Base-by-base conservation (phyloP, 1,139 yeast species). In the Yamadazyma blattariae region DNA sequence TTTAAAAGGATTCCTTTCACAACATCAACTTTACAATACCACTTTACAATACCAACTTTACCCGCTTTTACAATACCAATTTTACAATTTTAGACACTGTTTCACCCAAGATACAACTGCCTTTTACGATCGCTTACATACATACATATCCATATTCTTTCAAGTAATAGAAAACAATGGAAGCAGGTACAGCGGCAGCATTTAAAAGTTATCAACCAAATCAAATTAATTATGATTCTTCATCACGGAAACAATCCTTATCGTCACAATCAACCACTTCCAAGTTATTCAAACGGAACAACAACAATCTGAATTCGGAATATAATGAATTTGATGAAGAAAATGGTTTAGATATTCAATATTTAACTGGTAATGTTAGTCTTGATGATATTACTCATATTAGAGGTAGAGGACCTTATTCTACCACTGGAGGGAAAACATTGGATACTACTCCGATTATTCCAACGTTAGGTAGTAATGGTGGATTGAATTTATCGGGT, bases 381-480 rank as follows among this genome's bases (percentile, higher is more conserved):
- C 78, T 81, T 45, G 77, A 77, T 43, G 90, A 83, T 48, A 64
- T 84, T 10, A 61, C 77, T 22, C 82, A 79, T 39, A 60, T 80
- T 2, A 65, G 83, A 36, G 85, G 80, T 45, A 67, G 79, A 29
- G 88, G 87, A 4, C 77, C 70, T 15, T 81, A 81, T 50, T 82
- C 82, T 2, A n/a, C n/a, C n/a, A 59, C 62, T 27, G 53, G 61
- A 7, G 52, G 61, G 13, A 54, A 57, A 24, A 46, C 61, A 16
- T 55, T 64, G 36, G 88, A 81, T 47, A 72, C 89, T 0, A 72
- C 87, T 0, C 90, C 92, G 4, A 77, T 82, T 44, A 83, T 84
- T 28, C 94, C 94, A 8, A 81, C 87, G 0, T 38, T 83, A 10
- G 67, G 71, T 0, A 39, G 48, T 9, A 43, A 47, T 9, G 40